phyloP scores from a whole-genome alignment of 768 basidiomycete genomes.

The Leccinum rimulosum region DNA sequence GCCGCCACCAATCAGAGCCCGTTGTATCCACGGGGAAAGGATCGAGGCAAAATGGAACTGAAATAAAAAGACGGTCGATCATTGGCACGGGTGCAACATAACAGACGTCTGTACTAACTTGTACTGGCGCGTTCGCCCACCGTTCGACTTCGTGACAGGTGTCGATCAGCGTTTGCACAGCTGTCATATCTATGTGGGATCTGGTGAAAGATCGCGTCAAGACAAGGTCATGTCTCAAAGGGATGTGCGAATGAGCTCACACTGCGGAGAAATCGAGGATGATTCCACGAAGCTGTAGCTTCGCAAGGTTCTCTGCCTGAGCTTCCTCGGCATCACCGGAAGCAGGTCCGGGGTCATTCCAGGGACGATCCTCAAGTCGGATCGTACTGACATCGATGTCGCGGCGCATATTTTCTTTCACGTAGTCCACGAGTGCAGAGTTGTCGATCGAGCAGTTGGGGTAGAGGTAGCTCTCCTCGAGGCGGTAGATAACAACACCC shows the following conservation, averaged over 20 bases:
- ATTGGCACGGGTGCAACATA: not conserved
- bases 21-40: constrained; percentile 90
- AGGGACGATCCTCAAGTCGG: constrained; percentile 71
- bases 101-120: constrained; percentile 42
- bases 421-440: constrained; percentile 72
- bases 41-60: constrained; percentile 95
- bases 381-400: constrained; percentile 71
- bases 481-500: constrained; percentile 88
- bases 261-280: constrained; percentile 89
- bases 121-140: constrained; percentile 75
- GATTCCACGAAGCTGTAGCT: constrained; percentile 76
- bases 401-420: constrained; percentile 72
- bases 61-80: not conserved
- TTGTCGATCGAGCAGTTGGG: constrained; percentile 74
- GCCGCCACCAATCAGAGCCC: constrained; percentile 84
- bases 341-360: constrained; percentile 89
- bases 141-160: constrained; percentile 83
- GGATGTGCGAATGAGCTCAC: constrained; percentile 33
- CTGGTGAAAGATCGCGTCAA: constrained; percentile 35
- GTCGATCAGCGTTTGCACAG: constrained; percentile 88
- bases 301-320: constrained; percentile 47
- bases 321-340: constrained; percentile 46
- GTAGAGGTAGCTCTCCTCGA: constrained; percentile 87
- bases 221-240: not conserved
- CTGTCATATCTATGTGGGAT: constrained; percentile 89